Percentiles rank a stretch among this genome's conserved stretches.
Evolutionary conservation across 805 yeast genomes (phyloP).

Genomic region (Suhomyces pyralidae): DNA sequence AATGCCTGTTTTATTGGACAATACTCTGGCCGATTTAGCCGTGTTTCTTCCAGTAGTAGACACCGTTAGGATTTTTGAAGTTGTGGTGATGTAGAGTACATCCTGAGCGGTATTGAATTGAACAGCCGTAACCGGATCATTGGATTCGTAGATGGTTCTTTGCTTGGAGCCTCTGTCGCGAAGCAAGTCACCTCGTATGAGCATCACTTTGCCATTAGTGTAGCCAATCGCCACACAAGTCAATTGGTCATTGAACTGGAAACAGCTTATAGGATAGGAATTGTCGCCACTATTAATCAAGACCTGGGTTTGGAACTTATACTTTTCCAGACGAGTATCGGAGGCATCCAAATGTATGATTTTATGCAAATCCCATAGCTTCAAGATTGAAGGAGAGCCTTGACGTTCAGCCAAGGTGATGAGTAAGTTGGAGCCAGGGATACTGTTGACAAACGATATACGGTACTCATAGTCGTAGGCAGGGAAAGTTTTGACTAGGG

Average conservation of each 20-base stretch:
- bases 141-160: conserved; percentile 67
- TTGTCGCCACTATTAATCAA: conserved; percentile 68
- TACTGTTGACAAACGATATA: conserved; percentile 53
- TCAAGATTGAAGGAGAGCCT: conserved; percentile 65
- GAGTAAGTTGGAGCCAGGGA: conserved; percentile 50
- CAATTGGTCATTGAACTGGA: conserved; percentile 51
- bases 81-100: conserved; percentile 66
- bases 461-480: conserved; percentile 68
- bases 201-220: conserved; percentile 77
- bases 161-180: conserved; percentile 91
- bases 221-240: conserved; percentile 73
- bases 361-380: conserved; percentile 69
- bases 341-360: conserved; percentile 28
- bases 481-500: conserved; percentile 46
- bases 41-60: conserved; percentile 76
- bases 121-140: conserved; percentile 80
- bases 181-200: conserved; percentile 82
- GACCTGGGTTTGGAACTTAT: conserved; percentile 58
- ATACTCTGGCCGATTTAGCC: conserved; percentile 52
- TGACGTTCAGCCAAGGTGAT: conserved; percentile 73
- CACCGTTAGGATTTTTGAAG: conserved; percentile 66
- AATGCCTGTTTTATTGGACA: conserved; percentile 48
- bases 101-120: conserved; percentile 53
- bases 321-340: conserved; percentile 23
- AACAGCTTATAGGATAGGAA: conserved; percentile 72